Evolutionary conservation across 2,329 filamentous ascomycete genomes (phyloP).

Genomic region (Diaporthe batatas): DNA sequence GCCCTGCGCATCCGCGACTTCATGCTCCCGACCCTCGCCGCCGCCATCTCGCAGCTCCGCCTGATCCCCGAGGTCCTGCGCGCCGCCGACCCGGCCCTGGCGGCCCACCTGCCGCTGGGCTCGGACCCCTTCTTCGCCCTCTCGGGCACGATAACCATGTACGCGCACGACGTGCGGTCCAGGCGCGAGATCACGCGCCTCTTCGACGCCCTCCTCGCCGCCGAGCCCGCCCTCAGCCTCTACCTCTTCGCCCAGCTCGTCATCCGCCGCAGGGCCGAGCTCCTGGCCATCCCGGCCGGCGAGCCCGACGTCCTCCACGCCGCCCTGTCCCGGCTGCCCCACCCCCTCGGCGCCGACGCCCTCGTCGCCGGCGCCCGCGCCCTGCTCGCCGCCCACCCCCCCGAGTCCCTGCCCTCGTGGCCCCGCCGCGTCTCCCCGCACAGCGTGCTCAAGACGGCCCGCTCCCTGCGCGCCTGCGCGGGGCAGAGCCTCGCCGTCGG

Average conservation of each 20-base stretch:
- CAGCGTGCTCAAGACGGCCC: constrained; percentile 89
- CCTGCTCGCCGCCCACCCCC: constrained; percentile 77
- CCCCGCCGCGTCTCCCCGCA: constrained; percentile 77
- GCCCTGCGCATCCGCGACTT: constrained; percentile 94
- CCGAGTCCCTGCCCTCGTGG: constrained; percentile 74
- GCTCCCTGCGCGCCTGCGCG: constrained; percentile 62
- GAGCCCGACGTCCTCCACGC: constrained; percentile 95
- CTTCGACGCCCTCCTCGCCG: constrained; percentile 91
- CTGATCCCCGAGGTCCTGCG: constrained; percentile 87
- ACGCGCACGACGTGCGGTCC: constrained; percentile 93
- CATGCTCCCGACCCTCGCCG: constrained; percentile 90
- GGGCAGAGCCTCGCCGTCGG: constrained; percentile 76
- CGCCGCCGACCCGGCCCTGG: constrained; percentile 78
- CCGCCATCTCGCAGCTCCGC: constrained; percentile 86
- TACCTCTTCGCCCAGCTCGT: constrained; percentile 95
- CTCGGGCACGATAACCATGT: constrained; percentile 93
- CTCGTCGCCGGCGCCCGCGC: constrained; percentile 76
- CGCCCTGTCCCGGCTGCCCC: constrained; percentile 87
- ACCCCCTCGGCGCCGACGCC: constrained; percentile 82
- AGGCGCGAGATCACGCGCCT: constrained; percentile 90
- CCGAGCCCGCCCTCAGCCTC: constrained; percentile 87
- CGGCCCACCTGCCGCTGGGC: constrained; percentile 75
- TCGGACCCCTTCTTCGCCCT: constrained; percentile 93
- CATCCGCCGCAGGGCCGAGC: constrained; percentile 81
- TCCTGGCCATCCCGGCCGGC: constrained; percentile 85